Evolutionary conservation across 2,329 filamentous ascomycete species (phyloP).

Genomic region (Curvularia sp.): DNA sequence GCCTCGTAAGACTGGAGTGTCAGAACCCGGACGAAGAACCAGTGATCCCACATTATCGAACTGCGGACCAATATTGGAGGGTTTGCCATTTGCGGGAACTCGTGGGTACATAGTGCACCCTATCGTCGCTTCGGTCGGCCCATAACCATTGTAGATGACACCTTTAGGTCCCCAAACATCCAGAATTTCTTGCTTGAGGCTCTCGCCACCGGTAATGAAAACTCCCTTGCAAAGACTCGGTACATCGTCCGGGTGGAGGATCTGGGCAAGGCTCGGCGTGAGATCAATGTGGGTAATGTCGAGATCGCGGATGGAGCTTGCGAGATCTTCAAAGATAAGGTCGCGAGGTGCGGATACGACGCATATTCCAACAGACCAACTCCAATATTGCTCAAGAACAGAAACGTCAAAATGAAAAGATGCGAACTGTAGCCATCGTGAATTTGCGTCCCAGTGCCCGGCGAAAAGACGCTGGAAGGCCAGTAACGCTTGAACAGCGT

Average conservation of each 20-base stretch:
- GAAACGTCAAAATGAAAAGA: constrained; percentile 95
- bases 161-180: constrained; percentile 80
- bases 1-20: constrained; percentile 75
- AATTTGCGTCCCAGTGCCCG: constrained; percentile 73
- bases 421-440: constrained; percentile 90
- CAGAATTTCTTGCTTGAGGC: constrained; percentile 86
- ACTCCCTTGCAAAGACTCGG: constrained; percentile 81
- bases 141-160: constrained; percentile 90
- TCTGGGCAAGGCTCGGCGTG: constrained; percentile 82
- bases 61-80: constrained; percentile 85
- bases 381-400: constrained; percentile 94
- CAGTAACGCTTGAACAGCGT: constrained; percentile 87
- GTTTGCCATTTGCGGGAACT: constrained; percentile 76
- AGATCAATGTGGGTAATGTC: constrained; percentile 89
- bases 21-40: constrained; percentile 73
- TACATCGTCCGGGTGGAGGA: constrained; percentile 80
- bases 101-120: constrained; percentile 89
- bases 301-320: constrained; percentile 72
- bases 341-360: constrained; percentile 84
- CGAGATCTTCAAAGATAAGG: constrained; percentile 82
- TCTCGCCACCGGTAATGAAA: constrained; percentile 92
- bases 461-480: constrained; percentile 81
- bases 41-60: constrained; percentile 89
- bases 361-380: constrained; percentile 87
- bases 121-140: constrained; percentile 91